Base-by-base conservation (phyloP, 805 yeast genomes). In the Starmerella bombicola region DNA sequence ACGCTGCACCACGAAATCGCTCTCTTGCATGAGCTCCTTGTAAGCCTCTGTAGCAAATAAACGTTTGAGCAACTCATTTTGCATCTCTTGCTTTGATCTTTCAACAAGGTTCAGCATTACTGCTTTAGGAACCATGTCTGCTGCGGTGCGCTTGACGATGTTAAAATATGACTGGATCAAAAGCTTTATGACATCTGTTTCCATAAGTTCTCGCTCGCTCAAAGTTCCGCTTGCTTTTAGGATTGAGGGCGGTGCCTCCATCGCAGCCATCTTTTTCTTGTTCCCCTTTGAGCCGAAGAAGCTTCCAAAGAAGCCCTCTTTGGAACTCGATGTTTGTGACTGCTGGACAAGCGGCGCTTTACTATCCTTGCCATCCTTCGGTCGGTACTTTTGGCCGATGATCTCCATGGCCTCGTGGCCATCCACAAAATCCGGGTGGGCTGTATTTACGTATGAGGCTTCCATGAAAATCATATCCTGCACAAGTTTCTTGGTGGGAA, bases 201-300 rank as follows among this genome's bases (percentile, higher is more conserved):
- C 98, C 74, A 82, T 79, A 19, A 88, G 76, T 66, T 91, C 98
- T 52, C 96, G 78, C 61, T 91, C 98, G 15, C 93, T 77, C 81
- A 91, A 71, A 30, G 76, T 71, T 37, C 96, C 95, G 17, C 88
- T 76, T 7, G 97, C 97, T 61, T 86, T 80, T 56, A 88, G 73
- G 5, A 85, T 86, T 26, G 93, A 76, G 31, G 98, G 98, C 37
- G 98, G 98, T 3, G 97, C 88, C 63, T 88, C 98, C 88, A 88
- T 81, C 16, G 83, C 77, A 22, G 93, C 96, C 55, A 86, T 70
- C 64, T 91, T 78, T 72, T 86, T 86, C 66, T 86, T 91, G 25
- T 47, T 35, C 61, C 84, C 84, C 64, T 85, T 86, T 4, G 88
- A 74, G 8, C 86, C 75, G 64, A 91, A 91, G 59, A 91, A 88